Base-by-base conservation (phyloP, 1,284 basidiomycete genomes). In the Cryptococcus wingfieldii region DNA sequence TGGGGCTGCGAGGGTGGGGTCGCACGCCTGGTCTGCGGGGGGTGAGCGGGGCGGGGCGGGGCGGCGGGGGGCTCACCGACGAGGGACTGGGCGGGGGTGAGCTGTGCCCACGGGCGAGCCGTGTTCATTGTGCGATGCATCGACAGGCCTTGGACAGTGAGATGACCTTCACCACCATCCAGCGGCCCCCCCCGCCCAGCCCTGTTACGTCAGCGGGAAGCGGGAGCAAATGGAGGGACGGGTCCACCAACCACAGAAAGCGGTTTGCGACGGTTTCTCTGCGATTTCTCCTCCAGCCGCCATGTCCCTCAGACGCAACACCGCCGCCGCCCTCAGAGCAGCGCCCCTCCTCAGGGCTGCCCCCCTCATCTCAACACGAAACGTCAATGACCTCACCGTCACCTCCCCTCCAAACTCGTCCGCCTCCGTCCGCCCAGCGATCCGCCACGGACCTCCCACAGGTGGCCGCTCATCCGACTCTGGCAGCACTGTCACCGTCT, bases 401-500 rank as follows among this genome's bases (percentile, higher is more conserved):
- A 49, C 52, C 16, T 41, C 62, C 50, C 58, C 59, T 59, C 65
- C 58, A 50, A 57, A 58, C 12, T 46, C 64, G 4, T 54, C 64
- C 37, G 56, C 66, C 53, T 61, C 60, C 19, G 65, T 67, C 19
- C 85, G 85, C 69, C 84, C 88, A 38, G 78, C 88, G 64, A 81
- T 91, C 67, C 83, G 85, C 16, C 79, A 84, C 60, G 91, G 90
- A 2, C 73, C 76, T 7, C 65, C 70, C n/a, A 82, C 85, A 52
- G 86, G 90, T 38, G 92, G 92, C 51, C 86, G 94, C 68, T 92
- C 90, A 70, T 86, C 90, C 7, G 84, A 86, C 60, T 86, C 86
- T 51, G 93, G 93, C 3, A 92, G 94, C 78, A 84, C 88, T 47
- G 95, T 88, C 43, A 99, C 95, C 31, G 94, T 98, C 54, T 98